A percentile compares a stretch with the other conserved stretches of the same genome.
These are phyloP conservation scores for Linum tenue DNA, from an alignment of 345 rosid species.

Conservation along the genomic window DNA sequence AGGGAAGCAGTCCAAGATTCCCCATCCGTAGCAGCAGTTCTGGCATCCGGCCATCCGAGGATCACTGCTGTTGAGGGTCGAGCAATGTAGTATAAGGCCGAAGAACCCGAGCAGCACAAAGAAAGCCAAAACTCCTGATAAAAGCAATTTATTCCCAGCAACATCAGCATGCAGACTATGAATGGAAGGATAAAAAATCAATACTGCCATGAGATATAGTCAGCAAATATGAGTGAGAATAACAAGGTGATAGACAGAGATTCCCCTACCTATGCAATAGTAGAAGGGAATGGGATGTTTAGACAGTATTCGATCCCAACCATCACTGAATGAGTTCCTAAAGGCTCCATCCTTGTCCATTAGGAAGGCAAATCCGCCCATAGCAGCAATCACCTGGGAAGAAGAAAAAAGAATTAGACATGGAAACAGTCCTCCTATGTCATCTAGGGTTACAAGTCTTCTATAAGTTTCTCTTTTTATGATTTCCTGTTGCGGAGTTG, in stretches of 20 bases:
- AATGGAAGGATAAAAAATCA: not conserved
- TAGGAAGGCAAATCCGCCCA: conserved; percentile 74
- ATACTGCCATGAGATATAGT: not conserved
- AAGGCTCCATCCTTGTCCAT: conserved; percentile 94
- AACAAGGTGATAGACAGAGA: not conserved
- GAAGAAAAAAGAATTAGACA: not conserved
- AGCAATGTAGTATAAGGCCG: conserved; percentile 78
- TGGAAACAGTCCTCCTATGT: not conserved
- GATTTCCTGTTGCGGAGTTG: not conserved
- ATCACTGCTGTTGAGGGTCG: conserved; percentile 64
- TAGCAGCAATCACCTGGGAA: conserved; percentile 54
- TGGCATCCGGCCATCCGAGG: conserved; percentile 92
- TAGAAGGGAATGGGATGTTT: conserved; percentile 93
- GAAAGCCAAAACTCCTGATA: conserved; percentile 71
- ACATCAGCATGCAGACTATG: not conserved
- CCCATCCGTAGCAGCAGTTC: conserved; percentile 98
- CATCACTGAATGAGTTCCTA: conserved; percentile 82
- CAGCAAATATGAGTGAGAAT: not conserved
- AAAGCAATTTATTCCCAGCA: not conserved
- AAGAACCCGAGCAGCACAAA: conserved; percentile 86
- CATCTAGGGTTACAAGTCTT: not conserved
- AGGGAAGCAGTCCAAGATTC: conserved; percentile 89
- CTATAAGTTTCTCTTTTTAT: not conserved
- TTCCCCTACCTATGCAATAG: conserved; percentile 65
- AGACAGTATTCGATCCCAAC: conserved; percentile 86